Evolutionary conservation across 2,329 filamentous ascomycete species (phyloP), one percentile per base, ranked within the genome.

Genomic region (Colletotrichum lindemuthianum): DNA sequence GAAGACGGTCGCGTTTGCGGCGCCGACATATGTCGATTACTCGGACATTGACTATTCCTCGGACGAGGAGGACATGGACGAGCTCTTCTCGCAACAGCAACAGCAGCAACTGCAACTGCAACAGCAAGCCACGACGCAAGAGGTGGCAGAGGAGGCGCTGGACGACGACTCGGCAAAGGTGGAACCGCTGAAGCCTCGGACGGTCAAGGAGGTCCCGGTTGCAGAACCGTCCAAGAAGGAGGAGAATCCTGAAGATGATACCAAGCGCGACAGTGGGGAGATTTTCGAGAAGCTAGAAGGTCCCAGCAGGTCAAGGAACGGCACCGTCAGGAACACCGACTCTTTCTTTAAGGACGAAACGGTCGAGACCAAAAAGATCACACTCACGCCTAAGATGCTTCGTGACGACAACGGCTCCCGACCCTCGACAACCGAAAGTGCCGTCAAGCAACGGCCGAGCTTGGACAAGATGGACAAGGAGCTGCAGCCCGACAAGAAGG

Each of bases 291-390:
- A 83, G 66, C 71, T 77, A 60, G 81, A 86, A 45, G 79, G 80
- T 2, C 78, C 81, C 2, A 84, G 84, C 74, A 87, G 90, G 73
- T 93, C 92, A 40, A 88, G 90, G 68, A 96, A 97, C 70, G 93
- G 93, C 45, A 95, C 92, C 24, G 86, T 97, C 48, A 88, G 95
- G 68, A 96, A 96, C 74, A 95, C 93, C 5, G 95, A 98, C 77
- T 97, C 95, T 1, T 97, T 98, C 82, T 97, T 97, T 83, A 97
- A 93, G 77, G 96, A 98, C 73, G 95, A 99, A 73, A 93, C 88
- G 37, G 91, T 93, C 41, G 96, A 98, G 77, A 97, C 96, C 3
- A 93, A 96, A 77, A 98, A 98, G 81, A 98, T 99, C 70, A 97
- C 94, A 0, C 86, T 99, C 48, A 99, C 96, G 4, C 96, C 96